Base-by-base conservation (phyloP, 805 yeast species). In the Myxozyma nipponensis region DNA sequence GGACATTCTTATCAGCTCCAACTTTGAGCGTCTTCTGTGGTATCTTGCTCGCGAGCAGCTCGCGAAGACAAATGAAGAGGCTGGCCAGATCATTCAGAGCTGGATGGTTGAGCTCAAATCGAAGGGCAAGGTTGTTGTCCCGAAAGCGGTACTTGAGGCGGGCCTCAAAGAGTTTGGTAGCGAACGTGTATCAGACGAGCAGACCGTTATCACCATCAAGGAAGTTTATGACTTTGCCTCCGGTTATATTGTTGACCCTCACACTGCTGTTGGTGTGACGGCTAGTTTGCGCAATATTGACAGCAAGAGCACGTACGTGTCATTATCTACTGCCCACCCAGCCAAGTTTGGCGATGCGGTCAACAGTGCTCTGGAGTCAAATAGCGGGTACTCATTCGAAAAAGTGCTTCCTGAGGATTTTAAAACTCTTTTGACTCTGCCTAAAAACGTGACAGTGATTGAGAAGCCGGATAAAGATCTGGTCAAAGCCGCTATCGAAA, bases 281-380 rank as follows among this genome's bases (percentile, higher is more conserved):
- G 84, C 95, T 19, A 73, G 93, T 37, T 76, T 83, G 59, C 76
- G 82, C 59, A 75, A 78, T 63, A 77, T 84, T 46, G 74, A 72
- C 15, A 64, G 69, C 44, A 80, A 77, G 56, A 32, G 36, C 39
- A 73, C 78, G 49, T 77, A 76, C 59, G 76, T 93, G 40, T 85
- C 96, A 3, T 78, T 93, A 51, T 85, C 97, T 9, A 93, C 99
- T 42, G 99, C 99, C 6, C 99, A 93, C 68, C 99, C 99, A 39
- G 99, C 98, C 54, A 93, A 93, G 72, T 93, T 93, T 65, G 86
- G 96, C 23, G 97, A 88, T 57, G 98, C 96, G 44, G 99, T 93
- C 23, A 84, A 90, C 68, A 72, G 77, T 61, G 88, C 98, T 2
- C 75, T 93, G 58, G 66, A 70, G 41, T 76, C 75, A 1, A 76